Conservation (phyloP, 1,284 basidiomycete genomes). For the Cryptococcus sp. region DNA sequence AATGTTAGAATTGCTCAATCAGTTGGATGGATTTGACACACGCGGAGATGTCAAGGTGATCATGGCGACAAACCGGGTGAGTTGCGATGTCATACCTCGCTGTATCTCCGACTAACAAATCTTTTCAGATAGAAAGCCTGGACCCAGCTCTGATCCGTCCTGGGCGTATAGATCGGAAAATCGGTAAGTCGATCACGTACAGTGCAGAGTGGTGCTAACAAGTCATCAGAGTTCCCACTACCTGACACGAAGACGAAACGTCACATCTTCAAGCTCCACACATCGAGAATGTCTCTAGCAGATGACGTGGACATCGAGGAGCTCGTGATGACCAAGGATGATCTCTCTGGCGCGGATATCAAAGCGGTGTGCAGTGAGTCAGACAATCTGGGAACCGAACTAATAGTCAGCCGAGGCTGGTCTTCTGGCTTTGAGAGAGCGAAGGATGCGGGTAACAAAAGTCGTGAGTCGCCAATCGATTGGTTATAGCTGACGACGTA, state of each 20-base stretch:
- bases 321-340: conserved; percentile 94
- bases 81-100: background rate
- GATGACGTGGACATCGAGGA: conserved; percentile 96
- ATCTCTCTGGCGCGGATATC: conserved; percentile 95
- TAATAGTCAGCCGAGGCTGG: conserved; percentile 75
- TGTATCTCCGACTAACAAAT: conserved; percentile 54
- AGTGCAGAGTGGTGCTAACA: conserved; percentile 6
- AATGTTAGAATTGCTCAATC: conserved; percentile 97
- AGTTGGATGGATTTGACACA: conserved; percentile 99
- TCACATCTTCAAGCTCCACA: conserved; percentile 97
- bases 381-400: conserved; percentile 6
- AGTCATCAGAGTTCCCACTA: conserved; percentile 74
- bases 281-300: conserved; percentile 88
- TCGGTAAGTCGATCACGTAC: conserved; percentile 55
- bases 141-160: conserved; percentile 97
- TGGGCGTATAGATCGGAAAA: conserved; percentile 98
- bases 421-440: conserved; percentile 86
- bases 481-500: conserved; percentile 9
- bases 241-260: conserved; percentile 96
- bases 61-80: conserved; percentile 55
- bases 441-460: conserved; percentile 96
- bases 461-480: conserved; percentile 45
- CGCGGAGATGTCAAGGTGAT: conserved; percentile 95
- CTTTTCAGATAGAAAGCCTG: conserved; percentile 90
- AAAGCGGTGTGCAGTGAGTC: conserved; percentile 81